Base-by-base conservation (phyloP, 176 grass and related monocot genomes). In the Luzula sylvatica region DNA sequence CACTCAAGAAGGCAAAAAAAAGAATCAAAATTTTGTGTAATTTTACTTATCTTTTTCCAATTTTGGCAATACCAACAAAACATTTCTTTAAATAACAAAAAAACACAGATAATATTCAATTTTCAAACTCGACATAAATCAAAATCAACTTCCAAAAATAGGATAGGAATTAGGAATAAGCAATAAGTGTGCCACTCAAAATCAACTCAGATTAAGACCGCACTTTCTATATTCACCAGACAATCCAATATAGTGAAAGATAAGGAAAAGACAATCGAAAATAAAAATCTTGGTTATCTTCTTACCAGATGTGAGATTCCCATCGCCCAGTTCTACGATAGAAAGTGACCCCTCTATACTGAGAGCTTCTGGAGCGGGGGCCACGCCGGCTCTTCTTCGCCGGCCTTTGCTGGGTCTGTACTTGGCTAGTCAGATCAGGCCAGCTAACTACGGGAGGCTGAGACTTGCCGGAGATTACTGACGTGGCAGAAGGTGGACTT, bases 231-330 rank as follows among this genome's bases (percentile, higher is more conserved):
- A 46, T 0, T 1, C 43, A 46, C 15, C 5, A 46, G 15, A 46
- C 43, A 4, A 35, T 35, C 43, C 43, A 46, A 46, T 46, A 4
- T 46, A 17, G 43, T 46, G 5, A 17, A 46, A 17, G 15, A 4
- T 12, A 1, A 46, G 14, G 15, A 46, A 14, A 15, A 46, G 15
- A 46, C 8, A 2, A 46, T 13, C 15, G 12, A 14, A 46, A 46
- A 46, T 13, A 17, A 46, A 46, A 35, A 46, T 13, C 15, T n/a
- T 12, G 11, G 4, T 65, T 17, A 38, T 40, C 56, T 30, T 39
- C 54, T 51, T 23, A 98, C 92, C 92, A 98, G 49, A 98, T 98
- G 61, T 98, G 92, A 17, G 92, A 98, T 62, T 98, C 92, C 92
- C 92, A 98, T 21, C 92, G 76, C 4, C 92, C 92, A 8, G 92